Conservation (phyloP, 805 yeast species). For the Candida maesae region DNA sequence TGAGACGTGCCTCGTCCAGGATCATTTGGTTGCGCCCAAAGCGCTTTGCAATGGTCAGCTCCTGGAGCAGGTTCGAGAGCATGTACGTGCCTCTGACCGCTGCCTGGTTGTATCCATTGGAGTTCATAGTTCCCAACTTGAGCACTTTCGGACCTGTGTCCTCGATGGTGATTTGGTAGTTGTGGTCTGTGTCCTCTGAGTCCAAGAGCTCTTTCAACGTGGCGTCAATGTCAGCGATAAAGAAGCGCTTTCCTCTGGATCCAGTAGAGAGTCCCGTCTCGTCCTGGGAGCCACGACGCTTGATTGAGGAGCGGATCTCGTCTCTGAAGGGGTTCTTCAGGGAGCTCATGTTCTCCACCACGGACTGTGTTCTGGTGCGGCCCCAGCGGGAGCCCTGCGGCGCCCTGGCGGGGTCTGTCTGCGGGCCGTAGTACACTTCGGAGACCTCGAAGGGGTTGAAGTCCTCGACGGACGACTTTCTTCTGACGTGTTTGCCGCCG, state of each 20-base stretch:
- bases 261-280: conserved; percentile 35
- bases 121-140: conserved; percentile 76
- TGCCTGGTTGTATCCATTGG: conserved; percentile 70
- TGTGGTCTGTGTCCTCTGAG: conserved; percentile 81
- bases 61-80: conserved; percentile 83
- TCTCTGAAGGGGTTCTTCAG: conserved; percentile 19
- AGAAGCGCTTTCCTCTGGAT: conserved; percentile 43
- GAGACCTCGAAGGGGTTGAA: conserved; percentile 61
- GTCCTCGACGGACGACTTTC: conserved; percentile 27
- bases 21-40: conserved; percentile 75
- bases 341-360: conserved; percentile 29
- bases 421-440: conserved; percentile 66
- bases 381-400: conserved; percentile 39
- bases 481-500: conserved; percentile 8
- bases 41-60: conserved; percentile 78
- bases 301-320: conserved; percentile 27
- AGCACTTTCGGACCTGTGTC: conserved; percentile 83
- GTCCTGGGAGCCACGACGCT: conserved; percentile 54
- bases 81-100: conserved; percentile 85
- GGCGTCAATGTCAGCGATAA: conserved; percentile 69
- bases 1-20: conserved; percentile 76
- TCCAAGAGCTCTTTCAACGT: conserved; percentile 66
- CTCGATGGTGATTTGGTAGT: conserved; percentile 81
- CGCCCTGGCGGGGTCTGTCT: conserved; percentile 49
- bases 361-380: conserved; percentile 56